These are phyloP conservation scores for Aspergillus sp. DNA, from an alignment of 2,329 filamentous ascomycete species.

Conservation along the genomic window DNA sequence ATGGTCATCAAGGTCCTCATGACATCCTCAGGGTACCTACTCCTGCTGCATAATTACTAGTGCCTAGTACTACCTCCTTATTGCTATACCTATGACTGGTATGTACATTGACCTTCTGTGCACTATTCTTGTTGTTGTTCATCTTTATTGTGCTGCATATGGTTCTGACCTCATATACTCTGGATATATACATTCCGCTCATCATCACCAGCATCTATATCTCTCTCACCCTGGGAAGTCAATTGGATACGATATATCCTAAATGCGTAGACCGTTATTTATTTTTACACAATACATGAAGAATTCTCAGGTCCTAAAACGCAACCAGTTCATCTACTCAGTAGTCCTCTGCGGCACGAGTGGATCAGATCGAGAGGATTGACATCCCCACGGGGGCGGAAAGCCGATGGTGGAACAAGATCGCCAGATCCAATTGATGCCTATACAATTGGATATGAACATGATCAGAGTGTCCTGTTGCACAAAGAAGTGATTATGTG, in stretches of 20 bases:
- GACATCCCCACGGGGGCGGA: conserved; percentile 10
- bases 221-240: not conserved
- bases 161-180: too few species aligned
- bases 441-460: not conserved
- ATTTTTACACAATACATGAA: not conserved
- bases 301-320: not conserved
- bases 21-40: not conserved
- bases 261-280: too few species aligned
- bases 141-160: too few species aligned
- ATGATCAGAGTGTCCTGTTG: too few species aligned
- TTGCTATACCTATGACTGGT: too few species aligned
- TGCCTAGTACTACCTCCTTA: too few species aligned
- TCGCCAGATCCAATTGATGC: not conserved
- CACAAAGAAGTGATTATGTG: too few species aligned
- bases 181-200: too few species aligned
- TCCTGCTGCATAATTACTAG: too few species aligned
- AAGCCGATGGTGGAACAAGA: not conserved
- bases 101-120: too few species aligned
- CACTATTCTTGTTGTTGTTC: too few species aligned
- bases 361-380: conserved; percentile 8
- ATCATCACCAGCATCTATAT: not conserved
- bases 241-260: not conserved
- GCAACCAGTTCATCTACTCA: too few species aligned
- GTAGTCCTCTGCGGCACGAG: not conserved
- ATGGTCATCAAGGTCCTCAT: not conserved